phyloP scores from a whole-genome alignment of 1,284 basidiomycete genomes.

The Sphaerobolus stellatus region DNA sequence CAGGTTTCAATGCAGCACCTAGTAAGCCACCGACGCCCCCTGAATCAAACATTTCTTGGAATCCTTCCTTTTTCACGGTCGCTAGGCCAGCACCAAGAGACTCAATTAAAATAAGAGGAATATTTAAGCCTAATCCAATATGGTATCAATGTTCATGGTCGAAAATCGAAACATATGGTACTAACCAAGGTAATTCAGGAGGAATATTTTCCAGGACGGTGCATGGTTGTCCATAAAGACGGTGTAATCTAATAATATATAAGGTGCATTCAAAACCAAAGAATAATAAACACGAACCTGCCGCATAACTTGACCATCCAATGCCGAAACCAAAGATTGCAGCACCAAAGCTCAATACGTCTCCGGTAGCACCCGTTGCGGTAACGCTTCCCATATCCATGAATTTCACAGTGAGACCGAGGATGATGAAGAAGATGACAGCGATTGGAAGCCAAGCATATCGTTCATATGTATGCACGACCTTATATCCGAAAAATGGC shows the following conservation, averaged over 20 bases:
- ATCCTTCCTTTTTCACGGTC: slow-evolving; percentile 23
- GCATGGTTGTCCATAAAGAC: slow-evolving; percentile 36
- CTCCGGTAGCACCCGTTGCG: slow-evolving; percentile 4
- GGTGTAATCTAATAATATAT: slow-evolving; percentile 24
- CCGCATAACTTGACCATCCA: slow-evolving; percentile 27
- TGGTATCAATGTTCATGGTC: slow-evolving; percentile 10
- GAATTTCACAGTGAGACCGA: slow-evolving; percentile 28
- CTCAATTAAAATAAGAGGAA: slow-evolving; percentile 44
- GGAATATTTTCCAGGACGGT: slow-evolving; percentile 30
- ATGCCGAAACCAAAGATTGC: slow-evolving; percentile 31
- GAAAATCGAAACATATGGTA: slow-evolving; percentile 23
- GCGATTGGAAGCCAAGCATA: slow-evolving; percentile 38
- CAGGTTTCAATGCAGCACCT: slow-evolving; percentile 24
- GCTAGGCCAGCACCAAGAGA: slow-evolving; percentile 34
- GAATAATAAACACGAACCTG: slow-evolving; percentile 10
- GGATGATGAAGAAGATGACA: slow-evolving; percentile 32
- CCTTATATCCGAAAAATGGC: slow-evolving; percentile 42
- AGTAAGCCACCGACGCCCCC: slow-evolving; percentile 28
- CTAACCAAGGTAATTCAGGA: slow-evolving; percentile 33
- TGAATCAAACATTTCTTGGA: slow-evolving; percentile 11
- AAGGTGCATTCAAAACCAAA: not conserved
- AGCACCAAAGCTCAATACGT: slow-evolving; percentile 34
- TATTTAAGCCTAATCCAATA: slow-evolving; percentile 26
- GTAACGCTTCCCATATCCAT: slow-evolving; percentile 18
- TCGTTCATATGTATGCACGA: slow-evolving; percentile 40